Evolutionary conservation across 306 rosid genomes (phyloP).

Genomic region (Trifolium subterraneum): DNA sequence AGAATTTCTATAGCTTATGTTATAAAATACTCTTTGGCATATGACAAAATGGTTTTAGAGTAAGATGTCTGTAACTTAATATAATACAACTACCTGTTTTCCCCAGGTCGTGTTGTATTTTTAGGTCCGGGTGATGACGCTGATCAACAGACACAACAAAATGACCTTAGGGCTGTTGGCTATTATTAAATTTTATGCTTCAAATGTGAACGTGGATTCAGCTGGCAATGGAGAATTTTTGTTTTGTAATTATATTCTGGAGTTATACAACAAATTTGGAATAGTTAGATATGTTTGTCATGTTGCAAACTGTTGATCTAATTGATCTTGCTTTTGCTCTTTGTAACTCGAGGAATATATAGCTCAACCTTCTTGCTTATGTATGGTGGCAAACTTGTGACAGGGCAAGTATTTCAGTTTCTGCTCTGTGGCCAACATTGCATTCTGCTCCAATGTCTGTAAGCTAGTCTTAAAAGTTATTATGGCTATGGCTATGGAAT

Average conservation of each 20-base stretch:
- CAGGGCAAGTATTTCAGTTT: constrained; percentile 19
- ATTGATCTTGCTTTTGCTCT: constrained; percentile 1
- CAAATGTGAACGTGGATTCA: constrained; percentile 9
- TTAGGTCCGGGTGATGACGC: constrained; percentile 59
- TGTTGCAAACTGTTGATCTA: constrained; percentile 3
- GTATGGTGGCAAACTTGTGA: constrained; percentile 25
- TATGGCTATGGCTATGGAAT: not conserved
- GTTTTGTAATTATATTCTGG: constrained; percentile 37
- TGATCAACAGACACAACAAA: constrained; percentile 42
- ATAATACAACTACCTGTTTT: constrained; percentile 21
- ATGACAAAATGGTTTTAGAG: constrained; percentile 28
- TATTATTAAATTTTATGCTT: constrained; percentile 53
- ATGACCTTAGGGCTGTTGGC: constrained; percentile 60
- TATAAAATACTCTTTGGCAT: constrained; percentile 23
- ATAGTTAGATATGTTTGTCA: constrained; percentile 21
- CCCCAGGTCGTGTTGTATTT: constrained; percentile 81
- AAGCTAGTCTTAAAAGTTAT: not conserved
- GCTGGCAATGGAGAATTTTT: not conserved
- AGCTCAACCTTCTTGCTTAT: constrained; percentile 14
- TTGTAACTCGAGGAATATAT: constrained; percentile 7
- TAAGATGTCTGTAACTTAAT: not conserved
- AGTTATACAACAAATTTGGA: constrained; percentile 16
- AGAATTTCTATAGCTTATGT: constrained; percentile 26
- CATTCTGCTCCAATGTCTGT: not conserved
- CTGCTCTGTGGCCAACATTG: too few relatives aligned